Evolutionary conservation across 768 basidiomycete genomes (phyloP).

Genomic region (Dioszegia hungarica): DNA sequence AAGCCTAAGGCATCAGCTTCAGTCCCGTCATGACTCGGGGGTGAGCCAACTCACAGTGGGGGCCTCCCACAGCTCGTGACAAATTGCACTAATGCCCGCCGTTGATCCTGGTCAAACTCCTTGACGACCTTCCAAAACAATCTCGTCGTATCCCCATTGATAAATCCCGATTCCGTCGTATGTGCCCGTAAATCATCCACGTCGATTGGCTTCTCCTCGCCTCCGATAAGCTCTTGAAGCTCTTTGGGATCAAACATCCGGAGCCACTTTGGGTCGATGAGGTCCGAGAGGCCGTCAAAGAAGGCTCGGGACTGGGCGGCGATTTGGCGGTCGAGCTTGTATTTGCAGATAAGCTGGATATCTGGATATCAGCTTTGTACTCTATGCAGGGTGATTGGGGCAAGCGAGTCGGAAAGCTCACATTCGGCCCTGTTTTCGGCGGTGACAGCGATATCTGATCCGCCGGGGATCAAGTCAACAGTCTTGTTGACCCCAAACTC

Average conservation of each 20-base stretch:
- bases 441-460: constrained; percentile 77
- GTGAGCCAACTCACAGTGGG: constrained; percentile 63
- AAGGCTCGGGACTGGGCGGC: constrained; percentile 62
- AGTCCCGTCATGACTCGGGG: constrained; percentile 56
- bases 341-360: constrained; percentile 82
- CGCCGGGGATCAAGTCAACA: constrained; percentile 73
- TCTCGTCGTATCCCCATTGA: constrained; percentile 68
- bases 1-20: constrained; percentile 22
- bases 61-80: constrained; percentile 90
- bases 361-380: constrained; percentile 46
- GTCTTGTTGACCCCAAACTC: constrained; percentile 77
- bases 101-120: constrained; percentile 72
- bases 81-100: constrained; percentile 72
- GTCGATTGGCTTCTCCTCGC: constrained; percentile 77
- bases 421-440: constrained; percentile 72
- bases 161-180: constrained; percentile 71
- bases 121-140: constrained; percentile 85
- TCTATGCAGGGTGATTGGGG: neutral
- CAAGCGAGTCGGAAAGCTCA: too few relatives aligned
- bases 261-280: constrained; percentile 70
- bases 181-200: constrained; percentile 71
- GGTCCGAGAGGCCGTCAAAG: constrained; percentile 85
- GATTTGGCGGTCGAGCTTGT: constrained; percentile 83
- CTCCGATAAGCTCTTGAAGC: constrained; percentile 83
- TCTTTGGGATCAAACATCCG: constrained; percentile 99